Conservation (phyloP, 2,329 filamentous ascomycete genomes). For the Ophiostoma sp. region DNA sequence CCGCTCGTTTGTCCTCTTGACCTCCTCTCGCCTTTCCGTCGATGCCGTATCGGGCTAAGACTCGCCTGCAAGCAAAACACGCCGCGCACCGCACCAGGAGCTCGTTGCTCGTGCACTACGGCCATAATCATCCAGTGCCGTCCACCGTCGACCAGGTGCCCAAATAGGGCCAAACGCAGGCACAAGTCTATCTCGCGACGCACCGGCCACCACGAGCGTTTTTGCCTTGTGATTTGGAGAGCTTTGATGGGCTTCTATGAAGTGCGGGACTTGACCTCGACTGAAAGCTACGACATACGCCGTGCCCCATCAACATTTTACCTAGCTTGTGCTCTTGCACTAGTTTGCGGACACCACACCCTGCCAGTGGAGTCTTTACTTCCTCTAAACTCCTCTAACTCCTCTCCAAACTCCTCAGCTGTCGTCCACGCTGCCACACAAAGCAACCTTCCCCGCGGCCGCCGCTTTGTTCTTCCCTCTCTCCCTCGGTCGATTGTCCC, state of each 20-base stretch:
- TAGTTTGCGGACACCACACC: slow-evolving; percentile 24
- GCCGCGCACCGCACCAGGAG: neutral
- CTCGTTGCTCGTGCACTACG: neutral
- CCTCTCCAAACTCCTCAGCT: slow-evolving; percentile 1
- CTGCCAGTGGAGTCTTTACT: slow-evolving; percentile 22
- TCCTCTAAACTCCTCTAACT: neutral
- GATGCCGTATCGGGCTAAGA: neutral
- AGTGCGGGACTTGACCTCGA: neutral
- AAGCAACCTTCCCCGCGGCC: slow-evolving; percentile 26
- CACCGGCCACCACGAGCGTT: neutral
- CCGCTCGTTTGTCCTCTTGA: neutral
- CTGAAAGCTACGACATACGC: slow-evolving; percentile 7
- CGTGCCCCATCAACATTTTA: neutral
- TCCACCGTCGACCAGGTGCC: neutral
- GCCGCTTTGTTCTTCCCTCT: slow-evolving; percentile 1
- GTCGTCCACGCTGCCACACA: slow-evolving; percentile 7
- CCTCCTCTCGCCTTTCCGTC: neutral
- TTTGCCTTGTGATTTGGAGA: neutral
- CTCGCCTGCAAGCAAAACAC: neutral
- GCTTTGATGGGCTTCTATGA: neutral
- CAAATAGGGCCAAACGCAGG: neutral
- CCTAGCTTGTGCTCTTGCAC: slow-evolving; percentile 12
- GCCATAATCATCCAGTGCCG: neutral
- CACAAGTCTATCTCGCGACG: neutral
- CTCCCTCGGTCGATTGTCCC: slow-evolving; percentile 11